Evolutionary conservation across 2,329 filamentous ascomycete species (phyloP), one percentile per base, ranked within the genome.

Genomic region (Seiridium cupressi): DNA sequence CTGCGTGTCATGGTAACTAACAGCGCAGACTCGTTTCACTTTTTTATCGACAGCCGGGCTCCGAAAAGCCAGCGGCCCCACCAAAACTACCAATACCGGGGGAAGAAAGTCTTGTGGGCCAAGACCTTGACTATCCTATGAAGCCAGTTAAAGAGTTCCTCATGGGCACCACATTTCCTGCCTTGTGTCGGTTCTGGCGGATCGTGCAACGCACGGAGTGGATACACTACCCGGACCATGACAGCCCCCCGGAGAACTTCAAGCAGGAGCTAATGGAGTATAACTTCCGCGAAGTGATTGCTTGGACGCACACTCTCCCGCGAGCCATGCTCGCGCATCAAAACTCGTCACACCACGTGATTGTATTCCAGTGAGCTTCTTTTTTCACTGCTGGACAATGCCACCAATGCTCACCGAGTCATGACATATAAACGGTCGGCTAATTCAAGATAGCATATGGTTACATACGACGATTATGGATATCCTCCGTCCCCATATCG

Each of bases 201-300:
- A 75, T 79, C n/a, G 62, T 75, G 13, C 69, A 75, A 18, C 18
- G 49, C 10, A 9, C 32, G 5, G n/a, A 31, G 18, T 32, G n/a
- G 49, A 36, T 18, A 9, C 34, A 51, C 49, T 51, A 32, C n/a
- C n/a, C 31, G 8, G 32, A 51, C 31, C 18, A 51, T 7, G 32
- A 35, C 18, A 60, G 58, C 7, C 63, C 59, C 1, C 63, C 64
- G 2, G 34, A 61, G 8, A 55, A 60, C 11, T 59, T 64, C 10
- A 58, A 61, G 11, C 59, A 72, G 3, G 61, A 62, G 7, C 71
- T 75, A 48, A 69, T 71, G 0, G 76, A 78, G 62, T 69, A 67
- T 42, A 76, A 74, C n/a, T 79, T 73, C 57, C 73, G 74, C 3
- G 73, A 78, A 61, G 64, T 79, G 0, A 65, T 79, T n/a, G 69